Base-by-base conservation (phyloP, 305 asterid genomes). In the Fraxinus greggii region DNA sequence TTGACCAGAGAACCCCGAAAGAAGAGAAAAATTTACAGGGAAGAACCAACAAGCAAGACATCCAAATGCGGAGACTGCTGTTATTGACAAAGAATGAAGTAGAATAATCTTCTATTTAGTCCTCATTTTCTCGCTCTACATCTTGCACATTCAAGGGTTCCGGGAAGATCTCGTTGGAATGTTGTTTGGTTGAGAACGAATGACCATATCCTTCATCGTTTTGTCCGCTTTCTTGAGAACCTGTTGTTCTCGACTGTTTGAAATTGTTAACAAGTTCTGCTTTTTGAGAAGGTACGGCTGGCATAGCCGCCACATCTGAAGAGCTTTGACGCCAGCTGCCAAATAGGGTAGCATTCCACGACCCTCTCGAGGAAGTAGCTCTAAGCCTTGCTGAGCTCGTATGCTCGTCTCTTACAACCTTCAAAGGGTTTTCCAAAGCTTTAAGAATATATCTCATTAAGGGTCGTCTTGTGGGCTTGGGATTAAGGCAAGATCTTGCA, bases 311-410 rank as follows among this genome's bases (percentile, higher is more conserved):
- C 28, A 89, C 93, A 19, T 93, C 97, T 0, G 89, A 90, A 12
- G 97, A 91, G 82, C 95, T 91, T 6, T 90, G 94, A 86, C 98
- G 91, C 97, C 98, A 92, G 91, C 98, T 93, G 54, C 97, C 97
- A 75, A 90, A 92, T 15, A 95, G 75, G 13, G 92, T 87, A 4
- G 97, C 97, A 17, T 91, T 92, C 98, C 97, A 93, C 33, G 99
- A 93, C 82, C 97, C 89, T 85, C 97, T 86, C 0, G 97, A 93
- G 17, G 97, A 93, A 17, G 88, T 87, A 7, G 95, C 81, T 80
- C 94, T 85, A 17, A 93, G 91, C 92, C 97, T 87, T 31, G 90
- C 94, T 0, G 98, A 92, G 87, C 99, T 89, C 0, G 86, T 69
- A 80, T 86, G 91, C 72, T 92, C 97, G 40, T 95, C 99, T 84